These are phyloP conservation scores for Knoxdaviesia proteae DNA, from an alignment of 2,329 filamentous ascomycete species.

Conservation along the genomic window DNA sequence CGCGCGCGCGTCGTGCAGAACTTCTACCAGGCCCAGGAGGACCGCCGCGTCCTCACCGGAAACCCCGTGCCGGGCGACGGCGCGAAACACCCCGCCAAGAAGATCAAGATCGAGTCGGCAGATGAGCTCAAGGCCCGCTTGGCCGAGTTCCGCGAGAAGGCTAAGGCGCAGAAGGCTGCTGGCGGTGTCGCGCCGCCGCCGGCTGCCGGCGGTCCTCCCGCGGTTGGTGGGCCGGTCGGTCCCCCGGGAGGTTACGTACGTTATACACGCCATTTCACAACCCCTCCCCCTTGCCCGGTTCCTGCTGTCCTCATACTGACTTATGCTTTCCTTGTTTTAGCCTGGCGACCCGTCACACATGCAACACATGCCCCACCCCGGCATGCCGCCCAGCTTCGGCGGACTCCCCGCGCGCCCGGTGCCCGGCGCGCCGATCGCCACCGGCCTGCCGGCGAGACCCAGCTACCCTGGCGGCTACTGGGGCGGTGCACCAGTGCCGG, in stretches of 20 bases:
- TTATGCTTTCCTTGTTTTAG: not conserved
- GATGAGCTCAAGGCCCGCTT: conserved; percentile 65
- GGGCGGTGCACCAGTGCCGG: conserved; percentile 7
- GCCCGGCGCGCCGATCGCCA: conserved; percentile 14
- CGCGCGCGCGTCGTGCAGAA: conserved; percentile 69
- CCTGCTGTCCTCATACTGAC: conserved; percentile 2
- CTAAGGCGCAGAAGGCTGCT: conserved; percentile 35
- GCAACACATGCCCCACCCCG: conserved; percentile 9
- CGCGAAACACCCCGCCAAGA: conserved; percentile 45
- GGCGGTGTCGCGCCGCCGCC: conserved; percentile 14
- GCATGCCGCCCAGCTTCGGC: conserved; percentile 4
- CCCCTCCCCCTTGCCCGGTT: too few relatives aligned
- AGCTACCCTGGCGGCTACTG: conserved; percentile 14
- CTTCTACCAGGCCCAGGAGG: conserved; percentile 70
- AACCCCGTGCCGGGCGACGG: conserved; percentile 54
- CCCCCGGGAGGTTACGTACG: conserved; percentile 39
- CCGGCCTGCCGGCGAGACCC: conserved; percentile 24
- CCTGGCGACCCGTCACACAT: not conserved
- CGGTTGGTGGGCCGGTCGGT: conserved; percentile 16
- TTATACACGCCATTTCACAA: conserved; percentile 6
- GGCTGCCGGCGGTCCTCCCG: conserved; percentile 3
- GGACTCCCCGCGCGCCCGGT: conserved; percentile 23
- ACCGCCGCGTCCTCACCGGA: conserved; percentile 61
- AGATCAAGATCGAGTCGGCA: conserved; percentile 50
- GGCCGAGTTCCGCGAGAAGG: conserved; percentile 53